Evolutionary conservation across 768 basidiomycete species (phyloP).

Genomic region (Epithele typhae): DNA sequence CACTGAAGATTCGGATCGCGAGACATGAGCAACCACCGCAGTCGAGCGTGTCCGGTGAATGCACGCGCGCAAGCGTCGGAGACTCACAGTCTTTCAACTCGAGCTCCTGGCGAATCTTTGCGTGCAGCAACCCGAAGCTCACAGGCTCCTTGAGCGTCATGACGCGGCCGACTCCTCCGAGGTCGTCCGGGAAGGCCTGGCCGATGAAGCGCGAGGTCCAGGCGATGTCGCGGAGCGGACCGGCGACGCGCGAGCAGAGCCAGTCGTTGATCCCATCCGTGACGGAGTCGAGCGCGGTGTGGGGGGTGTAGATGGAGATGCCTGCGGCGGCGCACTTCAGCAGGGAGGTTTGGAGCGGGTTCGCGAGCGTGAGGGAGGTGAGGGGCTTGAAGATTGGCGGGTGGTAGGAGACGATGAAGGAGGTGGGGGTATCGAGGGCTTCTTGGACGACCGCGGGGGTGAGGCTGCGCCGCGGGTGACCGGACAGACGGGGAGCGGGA

Average conservation of each 20-base stretch:
- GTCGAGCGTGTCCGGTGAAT: conserved; percentile 15
- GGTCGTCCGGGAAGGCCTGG: conserved; percentile 21
- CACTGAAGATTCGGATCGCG: conserved; percentile 35
- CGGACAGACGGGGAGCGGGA: no score
- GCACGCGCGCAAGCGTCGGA: background rate
- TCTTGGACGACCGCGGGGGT: conserved; percentile 69
- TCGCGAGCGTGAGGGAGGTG: conserved; percentile 69
- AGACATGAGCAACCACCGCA: conserved; percentile 16
- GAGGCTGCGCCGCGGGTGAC: conserved; percentile 53
- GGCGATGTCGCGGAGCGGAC: conserved; percentile 31
- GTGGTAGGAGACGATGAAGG: conserved; percentile 79
- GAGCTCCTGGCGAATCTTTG: conserved; percentile 67
- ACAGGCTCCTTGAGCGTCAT: conserved; percentile 58
- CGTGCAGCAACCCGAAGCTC: conserved; percentile 54
- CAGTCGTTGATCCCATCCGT: conserved; percentile 89
- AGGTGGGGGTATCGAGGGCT: conserved; percentile 55
- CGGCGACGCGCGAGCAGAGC: conserved; percentile 47
- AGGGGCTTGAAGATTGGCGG: conserved; percentile 79
- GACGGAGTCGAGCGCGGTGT: conserved; percentile 84
- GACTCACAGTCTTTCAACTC: conserved; percentile 49
- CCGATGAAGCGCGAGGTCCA: conserved; percentile 25
- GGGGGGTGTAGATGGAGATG: conserved; percentile 83
- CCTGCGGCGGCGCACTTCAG: conserved; percentile 78
- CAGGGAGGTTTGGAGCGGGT: conserved; percentile 76
- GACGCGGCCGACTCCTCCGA: conserved; percentile 61